These are phyloP conservation scores for Calycina marina DNA, from an alignment of 2,329 filamentous ascomycete species.

Conservation along the genomic window DNA sequence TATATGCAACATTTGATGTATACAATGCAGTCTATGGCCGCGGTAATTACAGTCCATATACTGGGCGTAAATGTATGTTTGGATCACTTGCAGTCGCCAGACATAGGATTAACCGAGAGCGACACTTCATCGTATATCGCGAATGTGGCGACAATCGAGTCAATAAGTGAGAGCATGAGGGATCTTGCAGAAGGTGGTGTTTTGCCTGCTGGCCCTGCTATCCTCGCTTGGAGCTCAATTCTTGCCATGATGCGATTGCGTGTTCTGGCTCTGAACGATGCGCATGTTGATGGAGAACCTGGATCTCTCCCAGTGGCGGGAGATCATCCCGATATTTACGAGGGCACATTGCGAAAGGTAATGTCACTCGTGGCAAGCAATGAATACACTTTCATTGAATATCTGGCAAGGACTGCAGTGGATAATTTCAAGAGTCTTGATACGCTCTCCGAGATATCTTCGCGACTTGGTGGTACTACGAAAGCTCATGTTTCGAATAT, in stretches of 20 bases:
- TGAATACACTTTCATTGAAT: constrained; percentile 20
- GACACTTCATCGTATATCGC: constrained; percentile 44
- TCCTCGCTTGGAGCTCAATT: constrained; percentile 72
- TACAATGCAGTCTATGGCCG: constrained; percentile 54
- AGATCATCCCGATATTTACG: no score
- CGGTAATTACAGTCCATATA: constrained; percentile 56
- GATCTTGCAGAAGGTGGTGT: constrained; percentile 32
- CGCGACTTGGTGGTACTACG: constrained; percentile 25
- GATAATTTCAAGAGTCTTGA: constrained; percentile 32
- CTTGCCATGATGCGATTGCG: constrained; percentile 42
- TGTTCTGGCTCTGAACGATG: constrained; percentile 3
- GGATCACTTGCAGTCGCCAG: constrained; percentile 4
- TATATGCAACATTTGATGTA: constrained; percentile 29
- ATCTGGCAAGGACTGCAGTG: constrained; percentile 31
- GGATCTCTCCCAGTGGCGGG: no score
- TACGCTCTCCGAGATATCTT: constrained; percentile 29
- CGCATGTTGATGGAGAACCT: constrained; percentile 37
- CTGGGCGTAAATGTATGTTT: constrained; percentile 36
- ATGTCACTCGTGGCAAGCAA: no score
- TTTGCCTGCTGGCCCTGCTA: constrained; percentile 54
- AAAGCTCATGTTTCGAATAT: constrained; percentile 25
- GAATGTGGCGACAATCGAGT: constrained; percentile 54
- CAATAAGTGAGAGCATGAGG: not conserved
- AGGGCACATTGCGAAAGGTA: no score
- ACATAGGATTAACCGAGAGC: not conserved